phyloP scores from a whole-genome alignment of 2,329 filamentous ascomycete genomes.

The Aaosphaeria pasadenensis region DNA sequence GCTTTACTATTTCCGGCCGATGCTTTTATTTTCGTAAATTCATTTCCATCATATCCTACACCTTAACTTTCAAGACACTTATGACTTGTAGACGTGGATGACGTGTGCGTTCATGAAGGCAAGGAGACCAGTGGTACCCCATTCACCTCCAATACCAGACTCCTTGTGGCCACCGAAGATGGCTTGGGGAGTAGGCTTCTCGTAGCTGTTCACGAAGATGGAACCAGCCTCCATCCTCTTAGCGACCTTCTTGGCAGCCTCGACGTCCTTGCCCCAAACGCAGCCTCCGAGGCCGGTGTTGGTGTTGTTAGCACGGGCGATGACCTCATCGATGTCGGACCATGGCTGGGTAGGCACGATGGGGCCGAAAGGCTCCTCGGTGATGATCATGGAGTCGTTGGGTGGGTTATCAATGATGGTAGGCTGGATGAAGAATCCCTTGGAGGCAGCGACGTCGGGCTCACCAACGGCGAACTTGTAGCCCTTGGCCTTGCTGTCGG shows the following conservation, averaged over 20 bases:
- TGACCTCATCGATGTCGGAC: conserved; percentile 52
- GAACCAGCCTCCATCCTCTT: conserved; percentile 51
- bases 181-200: conserved; percentile 47
- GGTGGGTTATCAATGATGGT: conserved; percentile 59
- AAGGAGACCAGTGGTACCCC: conserved; percentile 43
- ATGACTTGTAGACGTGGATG: conserved; percentile 44
- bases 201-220: conserved; percentile 55
- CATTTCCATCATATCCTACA: no score
- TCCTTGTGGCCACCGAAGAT: conserved; percentile 76
- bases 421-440: conserved; percentile 58
- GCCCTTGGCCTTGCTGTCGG: conserved; percentile 52
- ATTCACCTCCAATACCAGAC: conserved; percentile 73
- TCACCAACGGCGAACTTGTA: conserved; percentile 52
- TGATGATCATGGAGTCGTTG: conserved; percentile 54
- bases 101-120: conserved; percentile 49
- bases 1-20: no score
- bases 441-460: conserved; percentile 17
- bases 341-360: conserved; percentile 63
- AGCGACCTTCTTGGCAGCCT: conserved; percentile 47
- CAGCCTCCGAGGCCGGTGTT: conserved; percentile 51
- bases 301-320: conserved; percentile 45
- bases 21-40: no score
- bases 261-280: conserved; percentile 42
- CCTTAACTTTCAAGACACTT: background rate
- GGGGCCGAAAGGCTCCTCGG: conserved; percentile 62